Conservation (phyloP, 106 monocot species). For the Dendrobium nobile region DNA sequence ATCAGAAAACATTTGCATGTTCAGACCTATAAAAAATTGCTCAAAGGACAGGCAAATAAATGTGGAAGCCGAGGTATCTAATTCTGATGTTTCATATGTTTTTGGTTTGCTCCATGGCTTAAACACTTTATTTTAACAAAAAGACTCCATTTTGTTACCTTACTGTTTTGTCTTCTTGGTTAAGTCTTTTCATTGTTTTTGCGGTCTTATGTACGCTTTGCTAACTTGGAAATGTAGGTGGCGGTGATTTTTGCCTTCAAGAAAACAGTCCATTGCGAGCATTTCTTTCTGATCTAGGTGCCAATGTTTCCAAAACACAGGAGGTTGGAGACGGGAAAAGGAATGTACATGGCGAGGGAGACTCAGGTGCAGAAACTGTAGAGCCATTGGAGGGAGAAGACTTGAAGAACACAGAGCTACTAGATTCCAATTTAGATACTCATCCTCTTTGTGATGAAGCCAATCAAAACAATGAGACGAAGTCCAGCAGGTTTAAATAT, state of each 20-base stretch:
- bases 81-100: not conserved
- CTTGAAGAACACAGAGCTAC: not conserved
- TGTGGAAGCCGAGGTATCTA: not conserved
- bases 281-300: not conserved
- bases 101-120: not conserved
- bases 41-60: not conserved
- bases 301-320: not conserved
- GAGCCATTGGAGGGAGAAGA: not conserved
- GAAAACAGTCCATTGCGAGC: not conserved
- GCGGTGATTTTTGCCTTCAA: not conserved
- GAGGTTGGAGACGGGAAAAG: not conserved
- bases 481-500: not conserved
- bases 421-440: too few species aligned
- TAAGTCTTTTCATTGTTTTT: not conserved
- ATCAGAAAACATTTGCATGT: not conserved
- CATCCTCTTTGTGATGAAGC: not conserved
- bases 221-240: constrained; percentile 6
- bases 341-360: not conserved
- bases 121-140: not conserved
- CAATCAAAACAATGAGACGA: not conserved
- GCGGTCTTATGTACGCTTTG: not conserved
- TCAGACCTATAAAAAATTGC: not conserved
- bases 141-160: not conserved
- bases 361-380: not conserved
- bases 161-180: not conserved